Evolutionary conservation across 1,284 basidiomycete species (phyloP), one percentile per base, ranked within the genome.

Genomic region (Apiotrichum sp.): DNA sequence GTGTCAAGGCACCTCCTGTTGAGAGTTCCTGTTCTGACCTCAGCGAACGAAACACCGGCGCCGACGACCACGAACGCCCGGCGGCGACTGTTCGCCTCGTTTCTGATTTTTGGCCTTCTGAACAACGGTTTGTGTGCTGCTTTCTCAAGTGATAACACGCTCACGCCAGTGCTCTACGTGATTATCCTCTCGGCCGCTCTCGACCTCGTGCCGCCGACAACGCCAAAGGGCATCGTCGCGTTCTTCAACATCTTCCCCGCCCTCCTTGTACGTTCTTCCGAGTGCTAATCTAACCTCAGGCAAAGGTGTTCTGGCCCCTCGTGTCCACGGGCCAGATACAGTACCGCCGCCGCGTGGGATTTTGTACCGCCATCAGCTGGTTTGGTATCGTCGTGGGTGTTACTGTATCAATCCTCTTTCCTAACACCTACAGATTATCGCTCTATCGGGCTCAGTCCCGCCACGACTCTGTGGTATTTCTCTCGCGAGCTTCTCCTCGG

Each of bases 111-210:
- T 60, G 75, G 75, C 3, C 64, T 77, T 8, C 67, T 77, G 32
- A 77, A 77, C 55, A 77, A 77, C 57, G 73, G 72, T 71, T 39
- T 36, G 63, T 32, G 14, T 14, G 4, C 5, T 42, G 32, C 55
- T 52, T 13, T 50, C 49, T 38, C 7, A 8, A 38, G 36, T 13
- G 8, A 38, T 13, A 38, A 38, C 36, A 38, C 8, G 13, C 36
- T 8, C 8, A 38, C 7, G 43, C 3, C 64, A 91, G 89, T 93
- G 9, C 80, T 92, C 56, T 96, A 98, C 74, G 93, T 98, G 38
- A 89, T 98, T 63, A 97, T 98, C 62, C 83, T 98, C 31, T 95
- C 91, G 1, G 95, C 95, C 4, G 95, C 95, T 0, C 80, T 97
- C 13, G 95, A 98, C 73, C 82, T 98, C 4, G 91, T 98, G 0